Conservation (phyloP, 208 protist species). For the Acanthamoeba culbertsoni region DNA sequence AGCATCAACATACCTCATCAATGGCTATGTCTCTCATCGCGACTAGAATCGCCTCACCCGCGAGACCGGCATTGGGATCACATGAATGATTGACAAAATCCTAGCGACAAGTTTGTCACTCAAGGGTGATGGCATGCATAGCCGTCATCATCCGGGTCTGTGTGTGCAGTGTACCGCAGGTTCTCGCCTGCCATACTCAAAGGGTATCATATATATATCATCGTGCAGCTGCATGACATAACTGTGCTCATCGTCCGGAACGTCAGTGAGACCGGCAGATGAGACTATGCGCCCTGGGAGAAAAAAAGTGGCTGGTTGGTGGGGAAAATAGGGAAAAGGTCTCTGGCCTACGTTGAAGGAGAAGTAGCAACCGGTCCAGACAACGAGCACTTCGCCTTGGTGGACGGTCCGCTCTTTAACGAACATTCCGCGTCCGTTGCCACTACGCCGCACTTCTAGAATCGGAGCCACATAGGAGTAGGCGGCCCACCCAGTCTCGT, state of each 20-base stretch:
- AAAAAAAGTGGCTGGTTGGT: neutral
- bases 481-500: neutral
- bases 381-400: neutral
- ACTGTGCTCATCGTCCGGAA: slow-evolving; percentile 48
- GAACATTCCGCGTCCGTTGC: slow-evolving; percentile 39
- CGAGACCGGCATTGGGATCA: neutral
- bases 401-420: neutral
- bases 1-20: neutral
- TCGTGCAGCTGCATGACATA: slow-evolving; percentile 43
- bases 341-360: neutral
- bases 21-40: slow-evolving; percentile 6
- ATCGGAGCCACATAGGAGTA: slow-evolving; percentile 32
- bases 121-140: neutral
- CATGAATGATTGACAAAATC: slow-evolving; percentile 56
- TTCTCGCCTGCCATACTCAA: slow-evolving; percentile 39
- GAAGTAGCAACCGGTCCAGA: neutral
- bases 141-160: neutral
- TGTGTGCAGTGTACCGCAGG: neutral
- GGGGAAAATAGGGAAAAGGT: neutral
- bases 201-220: slow-evolving; percentile 36
- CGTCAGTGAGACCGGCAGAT: neutral
- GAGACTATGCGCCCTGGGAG: neutral
- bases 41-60: slow-evolving; percentile 25
- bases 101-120: neutral
- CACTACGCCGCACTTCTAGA: neutral